Percentiles rank a stretch among this genome's conserved stretches.
These are phyloP conservation scores for Arachnopeziza araneosa DNA, from an alignment of 2,329 filamentous ascomycete species.

Conservation along the genomic window DNA sequence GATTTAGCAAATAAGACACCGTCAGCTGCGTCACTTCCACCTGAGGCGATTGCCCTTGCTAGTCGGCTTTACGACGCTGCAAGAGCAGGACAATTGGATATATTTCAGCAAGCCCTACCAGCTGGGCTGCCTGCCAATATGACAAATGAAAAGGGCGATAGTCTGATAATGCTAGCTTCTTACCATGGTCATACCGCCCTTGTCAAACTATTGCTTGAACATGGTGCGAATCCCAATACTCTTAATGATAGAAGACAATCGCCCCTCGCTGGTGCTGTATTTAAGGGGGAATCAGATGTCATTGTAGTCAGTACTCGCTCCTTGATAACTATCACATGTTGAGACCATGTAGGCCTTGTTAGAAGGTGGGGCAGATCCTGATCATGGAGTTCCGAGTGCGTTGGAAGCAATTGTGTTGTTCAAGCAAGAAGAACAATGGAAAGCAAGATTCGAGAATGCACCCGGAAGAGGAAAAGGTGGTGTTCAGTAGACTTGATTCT, in stretches of 20 bases:
- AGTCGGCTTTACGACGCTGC: constrained; percentile 62
- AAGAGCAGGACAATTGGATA: constrained; percentile 49
- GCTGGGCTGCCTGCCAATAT: constrained; percentile 64
- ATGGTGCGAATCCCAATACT: constrained; percentile 61
- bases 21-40: constrained; percentile 38
- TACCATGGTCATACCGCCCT: constrained; percentile 62
- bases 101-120: constrained; percentile 58
- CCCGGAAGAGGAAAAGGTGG: constrained; percentile 41
- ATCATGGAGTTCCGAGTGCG: constrained; percentile 45
- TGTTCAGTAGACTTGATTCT: neutral
- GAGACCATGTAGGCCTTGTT: constrained; percentile 34
- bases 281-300: constrained; percentile 63
- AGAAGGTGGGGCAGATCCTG: constrained; percentile 49
- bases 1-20: neutral
- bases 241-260: constrained; percentile 65
- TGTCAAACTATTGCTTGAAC: constrained; percentile 52
- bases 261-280: constrained; percentile 65
- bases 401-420: constrained; percentile 46
- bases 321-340: neutral
- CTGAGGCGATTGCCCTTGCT: constrained; percentile 61
- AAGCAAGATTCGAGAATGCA: constrained; percentile 43
- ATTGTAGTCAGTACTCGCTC: constrained; percentile 42
- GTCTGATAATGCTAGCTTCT: constrained; percentile 68
- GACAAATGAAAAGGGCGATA: constrained; percentile 69
- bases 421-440: constrained; percentile 47